Evolutionary conservation across 345 rosid species (phyloP), one percentile per base, ranked within the genome.

Genomic region (Noccaea bulbosa): DNA sequence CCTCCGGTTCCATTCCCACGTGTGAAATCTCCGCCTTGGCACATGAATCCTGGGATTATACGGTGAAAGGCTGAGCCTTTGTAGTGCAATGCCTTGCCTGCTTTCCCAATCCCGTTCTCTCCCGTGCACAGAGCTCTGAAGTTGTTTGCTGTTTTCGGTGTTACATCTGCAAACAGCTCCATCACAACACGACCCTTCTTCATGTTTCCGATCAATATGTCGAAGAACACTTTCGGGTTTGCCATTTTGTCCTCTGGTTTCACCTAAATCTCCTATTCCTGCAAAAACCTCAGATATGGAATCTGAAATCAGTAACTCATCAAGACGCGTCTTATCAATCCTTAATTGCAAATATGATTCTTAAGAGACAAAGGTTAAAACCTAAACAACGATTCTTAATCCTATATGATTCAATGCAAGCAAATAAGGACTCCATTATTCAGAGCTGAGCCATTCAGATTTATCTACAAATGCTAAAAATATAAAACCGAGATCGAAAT

Each of bases 1-100:
- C 93, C 97, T 8, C 96, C 98, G 0, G 93, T 90, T 38, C 98
- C 98, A 60, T 90, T 86, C 62, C 93, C 97, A n/a, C 85, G 81
- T 0, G 93, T 87, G 78, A 93, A 90, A 64, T 90, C 96, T 46
- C 97, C 97, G 30, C 93, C 93, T 70, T 93, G 98, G 74, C 98
- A 93, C 98, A 86, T 90, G 84, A 90, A 93, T 45, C 60, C 76
- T 0, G 96, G 98, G 59, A 93, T 93, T n/a, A 93, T 85, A 6
- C 96, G 83, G 72, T 90, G 98, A 80, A 93, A 93, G 16, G 80
- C 16, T 0, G 92, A 88, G 69, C 97, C 93, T 86, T 90, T 93
- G 76, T 85, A 90, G 76, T 86, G 89, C 30, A 90, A 59, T 0
- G 76, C 83, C 83, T 85, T 86, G 7, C 96, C 98, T 0, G 81